phyloP scores from a whole-genome alignment of 371 early-diverging fungal species.

The Syncephalastrum monosporum region DNA sequence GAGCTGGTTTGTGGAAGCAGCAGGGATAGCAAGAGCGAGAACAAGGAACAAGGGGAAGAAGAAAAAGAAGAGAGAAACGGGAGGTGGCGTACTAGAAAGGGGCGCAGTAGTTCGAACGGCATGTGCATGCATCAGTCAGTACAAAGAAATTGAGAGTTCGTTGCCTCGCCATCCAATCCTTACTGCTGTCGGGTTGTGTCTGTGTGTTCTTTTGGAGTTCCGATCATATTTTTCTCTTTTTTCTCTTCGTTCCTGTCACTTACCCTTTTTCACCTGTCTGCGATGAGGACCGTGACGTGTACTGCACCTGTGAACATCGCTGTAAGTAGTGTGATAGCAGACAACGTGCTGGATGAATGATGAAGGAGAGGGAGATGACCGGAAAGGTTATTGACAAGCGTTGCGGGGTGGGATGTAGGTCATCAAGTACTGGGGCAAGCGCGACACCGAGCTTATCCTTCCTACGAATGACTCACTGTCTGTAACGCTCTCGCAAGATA shows the following conservation, averaged over 20 bases:
- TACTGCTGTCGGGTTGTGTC: too few species aligned
- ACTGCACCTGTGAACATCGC: slow-evolving; percentile 99
- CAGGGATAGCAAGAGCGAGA: too few species aligned
- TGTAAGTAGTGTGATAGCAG: slow-evolving; percentile 48
- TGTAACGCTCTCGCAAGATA: slow-evolving; percentile 94
- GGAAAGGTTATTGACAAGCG: neutral
- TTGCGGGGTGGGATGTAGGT: slow-evolving; percentile 18
- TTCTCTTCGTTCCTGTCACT: slow-evolving; percentile 12
- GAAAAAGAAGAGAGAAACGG: too few species aligned
- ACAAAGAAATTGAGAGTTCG: too few species aligned
- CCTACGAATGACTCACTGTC: slow-evolving; percentile 98
- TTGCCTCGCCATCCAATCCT: too few species aligned
- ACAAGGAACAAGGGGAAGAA: too few species aligned
- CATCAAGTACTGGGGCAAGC: slow-evolving; percentile 99
- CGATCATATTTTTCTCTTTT: neutral
- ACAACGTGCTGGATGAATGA: neutral
- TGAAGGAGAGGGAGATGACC: too few species aligned
- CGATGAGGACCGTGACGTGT: slow-evolving; percentile 73
- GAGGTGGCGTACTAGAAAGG: too few species aligned
- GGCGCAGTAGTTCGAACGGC: too few species aligned
- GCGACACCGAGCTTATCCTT: slow-evolving; percentile 85
- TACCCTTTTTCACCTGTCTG: slow-evolving; percentile 18
- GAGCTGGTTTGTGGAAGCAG: too few species aligned
- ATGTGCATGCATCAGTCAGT: too few species aligned
- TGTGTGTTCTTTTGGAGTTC: too few species aligned